Evolutionary conservation across 768 basidiomycete genomes (phyloP), one percentile per base, ranked within the genome.

Genomic region (Boletus vinaceobasis): DNA sequence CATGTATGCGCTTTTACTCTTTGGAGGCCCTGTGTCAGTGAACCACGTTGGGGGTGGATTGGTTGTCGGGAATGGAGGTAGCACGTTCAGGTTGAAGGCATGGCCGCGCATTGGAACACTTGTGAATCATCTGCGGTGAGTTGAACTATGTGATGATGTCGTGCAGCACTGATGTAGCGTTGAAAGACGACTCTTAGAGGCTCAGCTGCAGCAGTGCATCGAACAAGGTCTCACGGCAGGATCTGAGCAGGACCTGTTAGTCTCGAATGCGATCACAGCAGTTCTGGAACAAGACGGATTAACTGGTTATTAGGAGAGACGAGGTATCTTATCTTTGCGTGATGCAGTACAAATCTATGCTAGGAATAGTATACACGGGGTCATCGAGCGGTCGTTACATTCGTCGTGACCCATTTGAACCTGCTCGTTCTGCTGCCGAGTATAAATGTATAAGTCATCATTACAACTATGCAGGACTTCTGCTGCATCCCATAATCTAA

Each of bases 101-200:
- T 90, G 87, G 83, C 89, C 94, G n/a, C 81, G 93, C 9, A 95
- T 96, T 46, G 93, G 93, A 2, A 84, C 93, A 11, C 78, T 97
- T 29, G 88, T 92, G 39, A 93, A 93, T 64, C 90, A 93, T 60
- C 72, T 94, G 11, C 78, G 90, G 90, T 89, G 65, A 57, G 77
- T 69, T 23, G 36, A 19, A 37, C 2, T 23, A 36, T 53, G 26
- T 23, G 23, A 40, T 10, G 13, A 15, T 36, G 29, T 4, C 3
- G 5, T 23, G 5, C 23, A 38, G 1, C 7, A 42, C 44, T 52
- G 44, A 37, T 33, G 37, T 43, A 4, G 39, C 17, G n/a, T 40
- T 40, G 29, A 37, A 59, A 87, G 91, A 47, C 80, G 83, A 49
- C 71, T 93, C 15, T 73, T 94, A 8, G 87, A 90, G 60, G 79